phyloP scores from a whole-genome alignment of 2,329 filamentous ascomycete species.

The Calonectria crousiana region DNA sequence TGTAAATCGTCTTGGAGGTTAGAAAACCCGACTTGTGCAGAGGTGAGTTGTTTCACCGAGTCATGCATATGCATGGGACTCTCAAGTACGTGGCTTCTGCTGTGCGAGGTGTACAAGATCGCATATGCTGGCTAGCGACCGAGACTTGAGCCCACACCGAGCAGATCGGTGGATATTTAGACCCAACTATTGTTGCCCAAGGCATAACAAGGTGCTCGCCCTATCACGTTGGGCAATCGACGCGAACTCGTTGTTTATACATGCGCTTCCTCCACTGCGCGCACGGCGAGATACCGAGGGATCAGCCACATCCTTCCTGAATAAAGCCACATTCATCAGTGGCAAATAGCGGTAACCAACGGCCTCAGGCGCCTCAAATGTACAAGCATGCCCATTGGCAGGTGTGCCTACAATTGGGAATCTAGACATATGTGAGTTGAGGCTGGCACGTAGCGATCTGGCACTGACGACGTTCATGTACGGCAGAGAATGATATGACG shows the following conservation, averaged over 20 bases:
- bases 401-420: background rate
- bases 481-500: background rate
- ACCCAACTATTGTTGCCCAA: background rate
- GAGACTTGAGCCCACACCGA: background rate
- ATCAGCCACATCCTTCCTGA: background rate
- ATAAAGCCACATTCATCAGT: background rate
- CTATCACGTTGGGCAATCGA: background rate
- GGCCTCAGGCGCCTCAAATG: background rate
- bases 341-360: background rate
- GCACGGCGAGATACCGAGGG: background rate
- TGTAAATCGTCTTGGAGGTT: background rate
- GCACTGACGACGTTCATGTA: background rate
- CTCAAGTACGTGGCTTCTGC: background rate
- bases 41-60: background rate
- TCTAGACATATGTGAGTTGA: background rate
- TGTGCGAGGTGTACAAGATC: background rate
- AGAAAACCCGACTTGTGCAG: background rate
- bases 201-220: too few species aligned
- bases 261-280: background rate
- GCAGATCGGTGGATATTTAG: background rate
- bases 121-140: background rate
- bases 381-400: background rate
- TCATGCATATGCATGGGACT: background rate
- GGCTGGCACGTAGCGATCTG: background rate
- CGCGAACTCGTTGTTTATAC: background rate